Evolutionary conservation across 768 basidiomycete species (phyloP).

Genomic region (Termitomyces eurrhizus): DNA sequence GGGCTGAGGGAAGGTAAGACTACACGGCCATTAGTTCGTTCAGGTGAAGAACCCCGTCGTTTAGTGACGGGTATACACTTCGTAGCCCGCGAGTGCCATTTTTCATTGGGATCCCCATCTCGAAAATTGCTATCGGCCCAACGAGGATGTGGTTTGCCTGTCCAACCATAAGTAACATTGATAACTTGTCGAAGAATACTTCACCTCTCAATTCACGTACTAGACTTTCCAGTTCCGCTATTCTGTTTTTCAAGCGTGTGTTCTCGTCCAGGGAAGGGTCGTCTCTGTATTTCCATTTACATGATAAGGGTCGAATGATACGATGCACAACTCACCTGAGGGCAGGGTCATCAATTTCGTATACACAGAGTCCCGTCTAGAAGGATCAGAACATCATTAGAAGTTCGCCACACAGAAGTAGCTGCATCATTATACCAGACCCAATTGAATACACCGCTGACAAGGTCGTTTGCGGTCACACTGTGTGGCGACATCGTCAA

Average conservation of each 20-base stretch:
- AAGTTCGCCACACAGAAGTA: slow-evolving; percentile 5
- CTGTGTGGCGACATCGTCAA: slow-evolving; percentile 33
- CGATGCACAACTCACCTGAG: slow-evolving; percentile 46
- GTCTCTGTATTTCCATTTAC: slow-evolving; percentile 44
- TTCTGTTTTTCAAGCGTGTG: slow-evolving; percentile 79
- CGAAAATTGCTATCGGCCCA: slow-evolving; percentile 81
- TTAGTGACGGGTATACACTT: slow-evolving; percentile 54
- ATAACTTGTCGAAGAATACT: slow-evolving; percentile 11
- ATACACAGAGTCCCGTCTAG: slow-evolving; percentile 91
- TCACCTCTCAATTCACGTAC: slow-evolving; percentile 84
- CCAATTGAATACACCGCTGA: slow-evolving; percentile 85
- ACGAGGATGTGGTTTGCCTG: slow-evolving; percentile 84
- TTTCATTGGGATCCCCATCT: slow-evolving; percentile 77
- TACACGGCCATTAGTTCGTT: slow-evolving; percentile 33
- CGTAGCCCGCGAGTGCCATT: slow-evolving; percentile 82
- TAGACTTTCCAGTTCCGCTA: slow-evolving; percentile 90
- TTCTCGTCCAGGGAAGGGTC: slow-evolving; percentile 87
- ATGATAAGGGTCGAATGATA: slow-evolving; percentile 1
- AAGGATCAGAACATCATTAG: slow-evolving; percentile 1
- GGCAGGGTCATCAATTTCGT: slow-evolving; percentile 89
- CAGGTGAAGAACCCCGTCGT: slow-evolving; percentile 33
- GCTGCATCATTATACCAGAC: slow-evolving; percentile 50
- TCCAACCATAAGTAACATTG: slow-evolving; percentile 5
- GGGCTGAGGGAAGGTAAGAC: slow-evolving; percentile 49
- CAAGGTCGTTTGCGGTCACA: slow-evolving; percentile 93